Conservation (phyloP, 805 yeast genomes). For the Wickerhamiella lipophila region DNA sequence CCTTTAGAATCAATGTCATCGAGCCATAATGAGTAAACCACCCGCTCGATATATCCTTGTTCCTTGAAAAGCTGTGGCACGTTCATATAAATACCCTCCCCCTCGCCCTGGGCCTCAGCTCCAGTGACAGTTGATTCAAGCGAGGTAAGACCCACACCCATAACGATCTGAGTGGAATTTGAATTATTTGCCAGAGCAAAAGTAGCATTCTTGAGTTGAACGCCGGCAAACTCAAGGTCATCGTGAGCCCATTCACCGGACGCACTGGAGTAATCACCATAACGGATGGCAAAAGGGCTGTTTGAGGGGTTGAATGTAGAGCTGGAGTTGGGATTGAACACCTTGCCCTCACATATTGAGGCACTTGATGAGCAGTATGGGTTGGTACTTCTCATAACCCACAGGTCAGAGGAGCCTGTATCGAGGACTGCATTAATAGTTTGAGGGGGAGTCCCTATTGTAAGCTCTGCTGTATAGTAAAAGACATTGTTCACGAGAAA, state of each 20-base stretch:
- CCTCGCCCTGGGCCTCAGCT: conserved; percentile 10
- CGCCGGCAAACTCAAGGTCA: conserved; percentile 36
- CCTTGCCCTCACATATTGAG: background rate
- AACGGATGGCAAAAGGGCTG: conserved; percentile 28
- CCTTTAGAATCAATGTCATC: conserved; percentile 23
- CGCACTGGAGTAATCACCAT: conserved; percentile 36
- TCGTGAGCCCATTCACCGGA: conserved; percentile 48
- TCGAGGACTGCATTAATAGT: conserved; percentile 4
- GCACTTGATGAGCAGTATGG: background rate
- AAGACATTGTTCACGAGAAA: conserved; percentile 2
- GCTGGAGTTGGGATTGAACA: conserved; percentile 3
- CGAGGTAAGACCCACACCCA: conserved; percentile 60
- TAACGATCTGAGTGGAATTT: conserved; percentile 50
- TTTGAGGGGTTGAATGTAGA: conserved; percentile 17
- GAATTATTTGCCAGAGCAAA: conserved; percentile 62
- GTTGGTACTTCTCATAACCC: conserved; percentile 28
- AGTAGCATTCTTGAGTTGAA: conserved; percentile 37
- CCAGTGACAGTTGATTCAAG: conserved; percentile 31
- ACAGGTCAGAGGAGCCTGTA: conserved; percentile 12
- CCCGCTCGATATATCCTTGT: conserved; percentile 31
- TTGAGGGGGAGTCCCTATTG: conserved; percentile 30
- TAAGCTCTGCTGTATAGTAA: conserved; percentile 22
- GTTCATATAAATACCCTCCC: conserved; percentile 18
- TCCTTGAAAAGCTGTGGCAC: conserved; percentile 26
- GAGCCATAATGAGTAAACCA: conserved; percentile 35